Evolutionary conservation across 176 grass and related monocot species (phyloP).

Genomic region (Musa schizocarpa): DNA sequence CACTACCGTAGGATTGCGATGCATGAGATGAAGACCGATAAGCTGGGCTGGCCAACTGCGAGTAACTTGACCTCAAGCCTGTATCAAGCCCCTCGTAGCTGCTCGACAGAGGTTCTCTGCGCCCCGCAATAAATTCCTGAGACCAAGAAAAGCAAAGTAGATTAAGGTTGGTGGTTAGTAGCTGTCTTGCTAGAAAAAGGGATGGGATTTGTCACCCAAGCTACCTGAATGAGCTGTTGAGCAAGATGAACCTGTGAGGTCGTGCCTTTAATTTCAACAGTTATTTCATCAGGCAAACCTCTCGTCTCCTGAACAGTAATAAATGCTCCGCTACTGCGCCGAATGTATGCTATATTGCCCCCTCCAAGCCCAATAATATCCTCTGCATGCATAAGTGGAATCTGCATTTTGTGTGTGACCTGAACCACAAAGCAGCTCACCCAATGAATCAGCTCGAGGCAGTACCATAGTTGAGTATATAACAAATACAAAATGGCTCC

Average conservation of each 20-base stretch:
- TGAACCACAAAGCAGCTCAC: slow-evolving; percentile 16
- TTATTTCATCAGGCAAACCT: slow-evolving; percentile 80
- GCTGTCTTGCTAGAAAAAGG: neutral
- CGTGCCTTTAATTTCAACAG: slow-evolving; percentile 96
- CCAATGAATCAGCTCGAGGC: neutral
- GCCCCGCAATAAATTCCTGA: slow-evolving; percentile 76
- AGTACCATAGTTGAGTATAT: too few relatives aligned
- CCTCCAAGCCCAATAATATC: slow-evolving; percentile 93
- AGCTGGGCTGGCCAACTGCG: slow-evolving; percentile 48
- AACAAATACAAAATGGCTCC: neutral
- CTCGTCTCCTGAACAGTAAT: slow-evolving; percentile 85
- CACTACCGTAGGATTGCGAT: slow-evolving; percentile 27
- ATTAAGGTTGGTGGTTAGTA: neutral
- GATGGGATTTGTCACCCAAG: neutral
- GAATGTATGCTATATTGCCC: slow-evolving; percentile 86
- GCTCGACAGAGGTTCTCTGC: slow-evolving; percentile 57
- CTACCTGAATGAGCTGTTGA: slow-evolving; percentile 84
- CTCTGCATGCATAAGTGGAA: slow-evolving; percentile 89
- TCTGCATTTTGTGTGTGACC: slow-evolving; percentile 98
- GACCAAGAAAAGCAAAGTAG: neutral
- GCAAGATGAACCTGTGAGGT: slow-evolving; percentile 79
- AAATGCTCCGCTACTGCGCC: slow-evolving; percentile 66
- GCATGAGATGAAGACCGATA: slow-evolving; percentile 40
- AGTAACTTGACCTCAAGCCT: slow-evolving; percentile 66
- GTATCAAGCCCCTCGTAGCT: slow-evolving; percentile 57